phyloP scores from a whole-genome alignment of 805 yeast genomes.

The Kuraishia piskuri region DNA sequence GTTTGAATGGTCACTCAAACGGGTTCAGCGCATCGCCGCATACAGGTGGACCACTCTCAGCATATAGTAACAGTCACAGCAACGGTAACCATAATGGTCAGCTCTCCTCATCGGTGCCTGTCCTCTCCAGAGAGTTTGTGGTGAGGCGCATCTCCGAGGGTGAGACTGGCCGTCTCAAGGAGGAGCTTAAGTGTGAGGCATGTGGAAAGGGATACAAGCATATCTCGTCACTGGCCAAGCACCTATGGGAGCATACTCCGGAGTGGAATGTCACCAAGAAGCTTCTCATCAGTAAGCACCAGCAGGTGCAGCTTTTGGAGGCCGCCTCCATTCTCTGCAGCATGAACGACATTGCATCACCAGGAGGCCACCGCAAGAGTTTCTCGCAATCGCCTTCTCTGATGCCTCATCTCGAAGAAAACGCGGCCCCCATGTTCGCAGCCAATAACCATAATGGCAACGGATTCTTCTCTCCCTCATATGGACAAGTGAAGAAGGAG shows the following conservation, averaged over 20 bases:
- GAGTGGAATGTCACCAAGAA: conserved; percentile 88
- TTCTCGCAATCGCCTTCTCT: background rate
- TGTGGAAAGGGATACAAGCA: conserved; percentile 91
- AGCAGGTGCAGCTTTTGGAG: conserved; percentile 75
- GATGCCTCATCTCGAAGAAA: background rate
- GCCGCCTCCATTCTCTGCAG: conserved; percentile 73
- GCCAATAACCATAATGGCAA: background rate
- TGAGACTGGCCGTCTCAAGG: conserved; percentile 76
- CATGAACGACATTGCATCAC: conserved; percentile 39
- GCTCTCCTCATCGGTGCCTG: conserved; percentile 6
- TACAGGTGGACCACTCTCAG: background rate
- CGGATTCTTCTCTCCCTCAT: background rate
- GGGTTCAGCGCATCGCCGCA: background rate
- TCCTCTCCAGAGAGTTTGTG: conserved; percentile 58
- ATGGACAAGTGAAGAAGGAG: background rate
- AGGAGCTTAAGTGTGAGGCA: conserved; percentile 79
- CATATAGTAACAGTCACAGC: background rate
- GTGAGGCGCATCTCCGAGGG: conserved; percentile 81
- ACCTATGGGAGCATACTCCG: conserved; percentile 90
- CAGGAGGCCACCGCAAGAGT: background rate
- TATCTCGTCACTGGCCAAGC: conserved; percentile 80
- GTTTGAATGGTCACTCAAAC: background rate
- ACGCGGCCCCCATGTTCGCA: background rate
- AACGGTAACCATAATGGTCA: background rate
- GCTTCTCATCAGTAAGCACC: conserved; percentile 75